phyloP scores from a whole-genome alignment of 352 stramenopile genomes.

The Phytophthora fragariae region DNA sequence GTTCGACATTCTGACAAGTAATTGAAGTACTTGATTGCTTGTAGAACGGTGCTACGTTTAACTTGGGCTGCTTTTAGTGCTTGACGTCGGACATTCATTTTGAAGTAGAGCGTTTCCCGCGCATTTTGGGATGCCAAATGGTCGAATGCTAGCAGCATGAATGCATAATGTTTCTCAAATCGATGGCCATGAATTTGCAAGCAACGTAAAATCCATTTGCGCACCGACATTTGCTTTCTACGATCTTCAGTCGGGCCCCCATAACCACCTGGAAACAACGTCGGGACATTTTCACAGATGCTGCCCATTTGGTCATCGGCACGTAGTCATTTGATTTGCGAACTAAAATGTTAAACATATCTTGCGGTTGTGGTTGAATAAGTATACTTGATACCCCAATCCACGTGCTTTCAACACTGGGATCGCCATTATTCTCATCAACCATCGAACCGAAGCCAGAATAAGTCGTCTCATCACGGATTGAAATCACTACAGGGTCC shows the following conservation, averaged over 20 bases:
- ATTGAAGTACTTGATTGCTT: slow-evolving; percentile 25
- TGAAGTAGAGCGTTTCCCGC: slow-evolving; percentile 24
- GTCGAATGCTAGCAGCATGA: slow-evolving; percentile 35
- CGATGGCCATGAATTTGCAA: slow-evolving; percentile 24
- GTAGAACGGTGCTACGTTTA: not conserved
- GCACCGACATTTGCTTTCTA: slow-evolving; percentile 16
- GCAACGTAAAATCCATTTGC: slow-evolving; percentile 25
- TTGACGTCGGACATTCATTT: slow-evolving; percentile 21
- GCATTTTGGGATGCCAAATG: slow-evolving; percentile 21
- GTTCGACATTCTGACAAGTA: not conserved
- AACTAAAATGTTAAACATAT: too few relatives aligned
- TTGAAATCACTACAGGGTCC: too few relatives aligned
- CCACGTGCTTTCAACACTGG: too few relatives aligned
- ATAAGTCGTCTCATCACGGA: too few relatives aligned
- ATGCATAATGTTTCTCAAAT: slow-evolving; percentile 39
- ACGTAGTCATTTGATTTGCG: not conserved
- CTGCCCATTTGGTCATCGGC: not conserved
- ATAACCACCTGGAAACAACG: slow-evolving; percentile 33
- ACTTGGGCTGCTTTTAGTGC: slow-evolving; percentile 18
- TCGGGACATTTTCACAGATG: slow-evolving; percentile 38
- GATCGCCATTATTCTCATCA: too few relatives aligned
- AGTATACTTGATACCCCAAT: too few relatives aligned
- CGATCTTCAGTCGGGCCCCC: slow-evolving; percentile 31
- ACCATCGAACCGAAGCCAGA: too few relatives aligned
- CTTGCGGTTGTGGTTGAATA: too few relatives aligned